Evolutionary conservation across 768 basidiomycete genomes (phyloP).

Genomic region (Xanthoconium stramineum): DNA sequence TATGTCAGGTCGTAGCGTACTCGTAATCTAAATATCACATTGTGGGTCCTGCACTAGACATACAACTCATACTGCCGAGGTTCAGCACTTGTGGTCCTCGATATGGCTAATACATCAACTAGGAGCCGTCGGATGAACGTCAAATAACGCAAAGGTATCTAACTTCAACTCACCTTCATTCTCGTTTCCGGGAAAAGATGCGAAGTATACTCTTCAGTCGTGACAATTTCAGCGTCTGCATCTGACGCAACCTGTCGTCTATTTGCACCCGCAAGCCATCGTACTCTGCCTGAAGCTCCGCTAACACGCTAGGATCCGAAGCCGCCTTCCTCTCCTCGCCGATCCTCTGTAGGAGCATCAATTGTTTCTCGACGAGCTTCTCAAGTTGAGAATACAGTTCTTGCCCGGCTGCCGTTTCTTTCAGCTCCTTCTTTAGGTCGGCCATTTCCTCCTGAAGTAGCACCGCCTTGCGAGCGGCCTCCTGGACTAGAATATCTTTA

Average conservation of each 20-base stretch:
- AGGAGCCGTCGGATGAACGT: background rate
- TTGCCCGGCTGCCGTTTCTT: conserved; percentile 5
- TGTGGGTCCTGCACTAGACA: too few relatives aligned
- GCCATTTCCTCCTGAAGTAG: background rate
- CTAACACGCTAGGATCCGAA: background rate
- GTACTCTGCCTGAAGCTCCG: conserved; percentile 9
- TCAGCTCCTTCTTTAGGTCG: conserved; percentile 4
- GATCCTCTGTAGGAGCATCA: conserved; percentile 2
- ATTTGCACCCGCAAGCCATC: background rate
- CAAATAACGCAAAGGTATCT: background rate
- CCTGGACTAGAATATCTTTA: conserved; percentile 1
- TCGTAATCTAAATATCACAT: background rate
- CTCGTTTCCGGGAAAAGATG: background rate
- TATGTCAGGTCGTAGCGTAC: too few relatives aligned
- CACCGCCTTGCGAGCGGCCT: background rate
- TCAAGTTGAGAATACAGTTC: conserved; percentile 8
- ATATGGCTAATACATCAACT: background rate
- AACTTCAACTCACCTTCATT: background rate
- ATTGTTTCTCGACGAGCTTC: conserved; percentile 3
- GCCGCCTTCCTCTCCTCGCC: conserved; percentile 1
- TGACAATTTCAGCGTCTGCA: conserved; percentile 10
- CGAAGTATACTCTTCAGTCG: background rate
- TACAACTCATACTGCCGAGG: too few relatives aligned
- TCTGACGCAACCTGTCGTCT: conserved; percentile 6
- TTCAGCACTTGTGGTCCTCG: too few relatives aligned